Conservation (phyloP, 2,329 filamentous ascomycete genomes). For the Xylariaceae sp. region DNA sequence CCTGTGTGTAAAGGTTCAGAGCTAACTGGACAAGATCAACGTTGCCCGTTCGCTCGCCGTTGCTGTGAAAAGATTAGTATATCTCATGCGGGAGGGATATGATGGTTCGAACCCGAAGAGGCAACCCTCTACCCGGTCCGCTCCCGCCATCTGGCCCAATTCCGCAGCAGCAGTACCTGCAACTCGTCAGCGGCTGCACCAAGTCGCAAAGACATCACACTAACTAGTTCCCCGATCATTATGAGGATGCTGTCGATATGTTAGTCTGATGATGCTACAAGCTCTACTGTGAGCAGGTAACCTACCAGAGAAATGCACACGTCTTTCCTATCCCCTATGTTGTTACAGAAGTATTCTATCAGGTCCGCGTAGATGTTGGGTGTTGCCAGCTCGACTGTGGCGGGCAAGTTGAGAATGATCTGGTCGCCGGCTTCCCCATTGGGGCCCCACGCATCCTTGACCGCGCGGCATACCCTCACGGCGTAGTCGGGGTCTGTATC, state of each 20-base stretch:
- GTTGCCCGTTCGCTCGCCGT: slow-evolving; percentile 92
- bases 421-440: slow-evolving; percentile 63
- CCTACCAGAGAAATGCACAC: slow-evolving; percentile 83
- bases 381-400: slow-evolving; percentile 90
- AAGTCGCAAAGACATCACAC: slow-evolving; percentile 73
- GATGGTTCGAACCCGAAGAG: too few species aligned
- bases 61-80: too few species aligned
- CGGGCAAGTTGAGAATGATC: slow-evolving; percentile 95
- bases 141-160: slow-evolving; percentile 91
- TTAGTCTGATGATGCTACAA: too few species aligned
- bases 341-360: slow-evolving; percentile 88
- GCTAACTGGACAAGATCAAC: slow-evolving; percentile 90
- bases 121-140: slow-evolving; percentile 88
- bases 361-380: slow-evolving; percentile 95
- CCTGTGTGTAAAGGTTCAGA: slow-evolving; percentile 92
- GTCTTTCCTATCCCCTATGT: slow-evolving; percentile 79
- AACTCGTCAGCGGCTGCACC: too few species aligned
- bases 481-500: slow-evolving; percentile 81
- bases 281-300: too few species aligned
- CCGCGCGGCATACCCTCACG: slow-evolving; percentile 78
- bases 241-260: slow-evolving; percentile 87
- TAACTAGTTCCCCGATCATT: slow-evolving; percentile 92
- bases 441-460: slow-evolving; percentile 89
- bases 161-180: slow-evolving; percentile 78
- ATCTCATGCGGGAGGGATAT: too few species aligned